A percentile compares a stretch with the other conserved stretches of the same genome.
Evolutionary conservation across 306 rosid species (phyloP).

Genomic region (Echinosophora koreensis): DNA sequence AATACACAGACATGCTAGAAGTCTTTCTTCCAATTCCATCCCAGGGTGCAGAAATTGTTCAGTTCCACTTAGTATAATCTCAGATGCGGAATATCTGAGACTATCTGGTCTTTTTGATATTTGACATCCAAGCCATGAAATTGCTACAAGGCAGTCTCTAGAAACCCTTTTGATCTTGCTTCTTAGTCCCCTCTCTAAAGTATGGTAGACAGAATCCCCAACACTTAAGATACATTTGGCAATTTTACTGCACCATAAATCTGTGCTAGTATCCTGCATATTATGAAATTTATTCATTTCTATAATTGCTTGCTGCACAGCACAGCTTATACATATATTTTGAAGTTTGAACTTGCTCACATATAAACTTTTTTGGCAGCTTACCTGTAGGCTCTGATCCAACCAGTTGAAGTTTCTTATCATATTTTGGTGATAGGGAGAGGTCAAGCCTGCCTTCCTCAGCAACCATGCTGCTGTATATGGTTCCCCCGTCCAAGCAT

Average conservation of each 20-base stretch:
- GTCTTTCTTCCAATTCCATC: conserved; percentile 76
- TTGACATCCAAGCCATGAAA: conserved; percentile 90
- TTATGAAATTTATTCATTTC: conserved; percentile 37
- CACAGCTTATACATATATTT: conserved; percentile 21
- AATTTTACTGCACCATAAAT: conserved; percentile 76
- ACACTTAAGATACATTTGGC: conserved; percentile 58
- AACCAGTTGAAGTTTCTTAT: conserved; percentile 68
- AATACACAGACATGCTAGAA: conserved; percentile 80
- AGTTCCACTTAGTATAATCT: conserved; percentile 68
- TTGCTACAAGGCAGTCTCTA: conserved; percentile 66
- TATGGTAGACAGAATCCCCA: conserved; percentile 68
- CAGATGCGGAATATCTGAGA: conserved; percentile 66
- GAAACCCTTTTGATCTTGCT: conserved; percentile 69
- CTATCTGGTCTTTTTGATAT: conserved; percentile 64
- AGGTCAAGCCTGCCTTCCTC: conserved; percentile 70
- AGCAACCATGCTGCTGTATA: conserved; percentile 85
- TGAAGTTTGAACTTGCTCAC: conserved; percentile 32
- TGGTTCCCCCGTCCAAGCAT: conserved; percentile 81
- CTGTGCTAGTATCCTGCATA: conserved; percentile 74
- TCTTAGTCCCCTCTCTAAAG: conserved; percentile 69
- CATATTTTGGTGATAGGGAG: conserved; percentile 66
- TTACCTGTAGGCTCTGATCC: conserved; percentile 74
- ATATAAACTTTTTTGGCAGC: conserved; percentile 28
- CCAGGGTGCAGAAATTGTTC: conserved; percentile 84
- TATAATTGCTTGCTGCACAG: conserved; percentile 9